Conservation (phyloP, 225 moss, liverwort and hornwort genomes). For the Takakia lepidozioides region DNA sequence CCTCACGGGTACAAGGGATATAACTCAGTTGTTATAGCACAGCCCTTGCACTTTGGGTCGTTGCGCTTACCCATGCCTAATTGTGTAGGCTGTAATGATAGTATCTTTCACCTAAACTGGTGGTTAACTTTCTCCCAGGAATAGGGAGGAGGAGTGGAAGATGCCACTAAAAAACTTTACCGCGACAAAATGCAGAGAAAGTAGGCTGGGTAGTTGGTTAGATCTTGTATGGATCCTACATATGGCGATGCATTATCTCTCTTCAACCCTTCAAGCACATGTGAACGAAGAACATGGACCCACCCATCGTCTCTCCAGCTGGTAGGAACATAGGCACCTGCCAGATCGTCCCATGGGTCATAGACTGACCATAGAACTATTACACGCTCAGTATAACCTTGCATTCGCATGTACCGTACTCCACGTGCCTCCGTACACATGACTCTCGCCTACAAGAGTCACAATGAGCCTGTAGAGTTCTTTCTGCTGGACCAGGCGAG, state of each 20-base stretch:
- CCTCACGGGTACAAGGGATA: no score
- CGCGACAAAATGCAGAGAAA: conserved; percentile 8
- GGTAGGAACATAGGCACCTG: not conserved
- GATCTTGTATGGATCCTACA: conserved; percentile 4
- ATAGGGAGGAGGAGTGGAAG: conserved; percentile 10
- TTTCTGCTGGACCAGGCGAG: no score
- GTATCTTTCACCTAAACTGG: conserved; percentile 14
- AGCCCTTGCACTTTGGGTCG: conserved; percentile 15
- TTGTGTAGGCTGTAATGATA: conserved; percentile 14
- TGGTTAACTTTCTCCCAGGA: conserved; percentile 15
- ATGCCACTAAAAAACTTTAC: conserved; percentile 9
- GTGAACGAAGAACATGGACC: not conserved
- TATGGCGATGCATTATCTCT: not conserved
- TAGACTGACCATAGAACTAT: conserved; percentile 3
- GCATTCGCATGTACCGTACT: no score
- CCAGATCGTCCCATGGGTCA: conserved; percentile 1
- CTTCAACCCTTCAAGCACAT: not conserved
- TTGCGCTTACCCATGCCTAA: conserved; percentile 16
- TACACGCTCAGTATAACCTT: no score
- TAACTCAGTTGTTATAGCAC: conserved; percentile 11
- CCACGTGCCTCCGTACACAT: no score
- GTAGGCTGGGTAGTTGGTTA: conserved; percentile 9
- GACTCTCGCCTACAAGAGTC: no score
- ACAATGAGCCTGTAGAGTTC: no score
- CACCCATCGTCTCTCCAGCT: not conserved